Evolutionary conservation across 257 asterid genomes (phyloP).

Genomic region (Salvia miltiorrhiza): DNA sequence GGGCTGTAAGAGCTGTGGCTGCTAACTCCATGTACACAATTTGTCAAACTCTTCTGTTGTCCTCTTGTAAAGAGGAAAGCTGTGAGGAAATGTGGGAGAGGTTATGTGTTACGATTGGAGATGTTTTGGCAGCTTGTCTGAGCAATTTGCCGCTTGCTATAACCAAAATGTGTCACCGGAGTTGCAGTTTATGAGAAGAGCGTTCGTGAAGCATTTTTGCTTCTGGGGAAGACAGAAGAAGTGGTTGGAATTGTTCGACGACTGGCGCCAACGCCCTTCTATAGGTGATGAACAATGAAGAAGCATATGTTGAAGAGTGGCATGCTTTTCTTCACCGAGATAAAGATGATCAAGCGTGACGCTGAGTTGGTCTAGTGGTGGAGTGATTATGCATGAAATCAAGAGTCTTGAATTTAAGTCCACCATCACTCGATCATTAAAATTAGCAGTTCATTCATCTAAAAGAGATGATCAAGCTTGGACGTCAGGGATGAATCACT

Average conservation of each 20-base stretch:
- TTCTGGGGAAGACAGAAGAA: constrained; percentile 17
- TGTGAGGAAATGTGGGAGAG: not conserved
- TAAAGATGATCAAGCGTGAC: too few species aligned
- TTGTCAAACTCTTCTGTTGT: not conserved
- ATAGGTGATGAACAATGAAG: too few species aligned
- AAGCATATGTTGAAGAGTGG: too few species aligned
- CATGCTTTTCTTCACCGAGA: too few species aligned
- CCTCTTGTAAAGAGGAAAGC: not conserved
- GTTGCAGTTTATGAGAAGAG: not conserved
- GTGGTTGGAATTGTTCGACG: constrained; percentile 3
- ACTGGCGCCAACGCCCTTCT: too few species aligned
- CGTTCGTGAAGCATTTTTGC: not conserved
- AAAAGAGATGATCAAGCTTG: too few species aligned
- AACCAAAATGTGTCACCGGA: not conserved
- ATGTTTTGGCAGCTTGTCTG: not conserved
- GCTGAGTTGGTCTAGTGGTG: too few species aligned
- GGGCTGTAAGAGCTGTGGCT: not conserved
- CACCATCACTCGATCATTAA: too few species aligned
- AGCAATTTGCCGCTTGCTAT: not conserved
- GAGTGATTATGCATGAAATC: too few species aligned
- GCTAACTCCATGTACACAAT: not conserved
- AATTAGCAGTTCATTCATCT: too few species aligned
- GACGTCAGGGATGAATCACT: too few species aligned
- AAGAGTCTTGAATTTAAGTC: too few species aligned
- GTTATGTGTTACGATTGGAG: not conserved